Conservation (phyloP, 2,329 filamentous ascomycete genomes). For the Didymella keratinophila region DNA sequence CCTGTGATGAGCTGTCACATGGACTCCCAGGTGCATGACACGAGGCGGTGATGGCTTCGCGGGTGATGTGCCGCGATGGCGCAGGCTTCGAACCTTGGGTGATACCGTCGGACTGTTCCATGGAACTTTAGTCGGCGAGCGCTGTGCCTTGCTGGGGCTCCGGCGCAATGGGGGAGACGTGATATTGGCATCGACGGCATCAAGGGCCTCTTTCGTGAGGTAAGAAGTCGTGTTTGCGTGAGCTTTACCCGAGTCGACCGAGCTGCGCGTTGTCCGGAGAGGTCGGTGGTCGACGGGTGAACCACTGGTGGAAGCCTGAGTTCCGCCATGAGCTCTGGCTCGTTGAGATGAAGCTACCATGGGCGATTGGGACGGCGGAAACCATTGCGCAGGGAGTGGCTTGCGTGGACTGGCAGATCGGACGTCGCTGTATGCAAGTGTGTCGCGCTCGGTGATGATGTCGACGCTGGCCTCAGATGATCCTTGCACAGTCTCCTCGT, state of each 20-base stretch:
- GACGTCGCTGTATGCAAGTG: neutral
- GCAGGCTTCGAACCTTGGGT: constrained; percentile 21
- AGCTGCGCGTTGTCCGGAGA: constrained; percentile 29
- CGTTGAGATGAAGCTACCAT: constrained; percentile 35
- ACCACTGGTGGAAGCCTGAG: constrained; percentile 24
- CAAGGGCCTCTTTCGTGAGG: constrained; percentile 41
- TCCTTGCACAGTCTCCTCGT: constrained; percentile 19
- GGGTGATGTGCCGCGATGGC: constrained; percentile 22
- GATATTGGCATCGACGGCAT: constrained; percentile 33
- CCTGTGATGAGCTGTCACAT: constrained; percentile 11
- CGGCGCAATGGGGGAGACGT: constrained; percentile 19
- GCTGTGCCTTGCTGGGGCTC: constrained; percentile 24
- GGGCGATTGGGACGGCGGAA: constrained; percentile 23
- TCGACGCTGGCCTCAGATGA: constrained; percentile 8
- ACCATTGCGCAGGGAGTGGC: constrained; percentile 40
- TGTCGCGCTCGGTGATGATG: constrained; percentile 4
- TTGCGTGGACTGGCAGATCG: constrained; percentile 34
- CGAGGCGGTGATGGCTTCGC: constrained; percentile 32
- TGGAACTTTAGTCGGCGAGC: constrained; percentile 29
- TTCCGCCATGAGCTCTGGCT: constrained; percentile 31
- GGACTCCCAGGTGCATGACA: constrained; percentile 2
- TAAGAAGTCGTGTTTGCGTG: constrained; percentile 29
- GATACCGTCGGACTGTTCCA: constrained; percentile 32
- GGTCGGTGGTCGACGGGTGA: constrained; percentile 27
- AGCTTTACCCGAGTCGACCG: constrained; percentile 24